Evolutionary conservation across 2,329 filamentous ascomycete genomes (phyloP).

Genomic region (Fusarium subtropicale): DNA sequence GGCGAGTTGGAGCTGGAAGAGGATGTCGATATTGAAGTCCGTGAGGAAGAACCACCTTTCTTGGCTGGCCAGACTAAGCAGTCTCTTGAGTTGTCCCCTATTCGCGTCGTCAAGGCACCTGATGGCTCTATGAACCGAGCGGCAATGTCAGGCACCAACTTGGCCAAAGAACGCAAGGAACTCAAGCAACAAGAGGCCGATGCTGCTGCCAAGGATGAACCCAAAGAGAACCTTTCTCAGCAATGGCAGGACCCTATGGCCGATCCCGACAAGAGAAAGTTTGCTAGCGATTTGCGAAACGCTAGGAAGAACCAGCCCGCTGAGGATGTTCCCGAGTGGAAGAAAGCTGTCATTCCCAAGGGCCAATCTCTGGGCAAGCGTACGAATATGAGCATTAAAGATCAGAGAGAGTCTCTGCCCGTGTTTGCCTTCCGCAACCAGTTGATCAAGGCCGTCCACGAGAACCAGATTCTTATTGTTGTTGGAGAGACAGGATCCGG

Average conservation of each 20-base stretch:
- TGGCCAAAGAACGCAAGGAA: conserved; percentile 92
- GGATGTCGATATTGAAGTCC: conserved; percentile 96
- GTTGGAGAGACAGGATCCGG: conserved; percentile 97
- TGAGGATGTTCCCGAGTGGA: conserved; percentile 91
- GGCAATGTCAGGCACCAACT: conserved; percentile 89
- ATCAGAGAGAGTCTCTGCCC: conserved; percentile 89
- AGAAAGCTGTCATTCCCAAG: conserved; percentile 81
- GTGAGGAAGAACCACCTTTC: conserved; percentile 96
- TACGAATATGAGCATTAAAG: conserved; percentile 91
- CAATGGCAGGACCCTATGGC: conserved; percentile 99
- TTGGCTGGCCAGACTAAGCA: conserved; percentile 96
- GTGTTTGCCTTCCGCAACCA: conserved; percentile 90
- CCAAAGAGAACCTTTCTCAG: conserved; percentile 83
- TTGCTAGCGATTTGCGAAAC: conserved; percentile 86
- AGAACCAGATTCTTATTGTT: conserved; percentile 93
- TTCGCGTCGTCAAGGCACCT: conserved; percentile 95
- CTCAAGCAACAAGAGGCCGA: conserved; percentile 88
- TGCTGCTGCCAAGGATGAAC: conserved; percentile 76
- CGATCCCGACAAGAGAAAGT: conserved; percentile 83
- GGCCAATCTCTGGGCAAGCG: conserved; percentile 86
- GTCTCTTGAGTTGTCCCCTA: conserved; percentile 92
- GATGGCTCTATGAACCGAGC: conserved; percentile 98
- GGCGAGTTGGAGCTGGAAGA: conserved; percentile 92
- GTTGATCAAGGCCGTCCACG: conserved; percentile 84
- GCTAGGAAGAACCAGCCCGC: conserved; percentile 70